These are phyloP conservation scores for Solanum peruvianum DNA, from an alignment of 257 asterid species.

Conservation along the genomic window DNA sequence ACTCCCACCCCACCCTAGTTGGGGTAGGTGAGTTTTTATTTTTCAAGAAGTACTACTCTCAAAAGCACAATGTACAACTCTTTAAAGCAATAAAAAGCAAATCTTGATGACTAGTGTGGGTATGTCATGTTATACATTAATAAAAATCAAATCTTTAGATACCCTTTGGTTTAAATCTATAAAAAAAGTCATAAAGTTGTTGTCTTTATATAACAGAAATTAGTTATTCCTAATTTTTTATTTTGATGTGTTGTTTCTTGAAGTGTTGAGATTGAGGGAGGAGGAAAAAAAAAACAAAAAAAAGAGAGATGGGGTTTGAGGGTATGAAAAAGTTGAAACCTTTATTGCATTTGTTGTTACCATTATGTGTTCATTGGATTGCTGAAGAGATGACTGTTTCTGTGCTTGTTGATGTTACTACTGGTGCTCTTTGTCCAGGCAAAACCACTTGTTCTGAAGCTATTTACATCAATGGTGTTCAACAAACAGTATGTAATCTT, in stretches of 20 bases:
- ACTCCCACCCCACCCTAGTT: rapidly evolving
- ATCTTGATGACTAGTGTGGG: not conserved
- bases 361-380: slow-evolving; percentile 74
- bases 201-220: not conserved
- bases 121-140: not conserved
- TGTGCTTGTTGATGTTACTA: slow-evolving; percentile 82
- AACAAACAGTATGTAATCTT: slow-evolving; percentile 53
- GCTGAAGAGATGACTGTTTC: slow-evolving; percentile 92
- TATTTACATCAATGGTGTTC: slow-evolving; percentile 76
- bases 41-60: not conserved
- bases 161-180: not conserved
- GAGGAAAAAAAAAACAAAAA: not conserved
- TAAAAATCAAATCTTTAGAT: not conserved
- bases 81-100: not conserved
- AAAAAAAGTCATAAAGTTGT: not conserved
- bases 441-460: slow-evolving; percentile 55
- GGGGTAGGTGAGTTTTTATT: not conserved
- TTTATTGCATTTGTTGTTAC: slow-evolving; percentile 50
- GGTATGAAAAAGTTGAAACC: slow-evolving; percentile 39
- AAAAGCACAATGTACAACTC: not conserved
- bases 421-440: slow-evolving; percentile 74
- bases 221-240: not conserved
- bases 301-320: slow-evolving; percentile 16
- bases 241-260: not conserved
- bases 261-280: not conserved